phyloP scores from a whole-genome alignment of 495 filamentous ascomycete genomes.

The Lasiosphaeriaceae sp. region DNA sequence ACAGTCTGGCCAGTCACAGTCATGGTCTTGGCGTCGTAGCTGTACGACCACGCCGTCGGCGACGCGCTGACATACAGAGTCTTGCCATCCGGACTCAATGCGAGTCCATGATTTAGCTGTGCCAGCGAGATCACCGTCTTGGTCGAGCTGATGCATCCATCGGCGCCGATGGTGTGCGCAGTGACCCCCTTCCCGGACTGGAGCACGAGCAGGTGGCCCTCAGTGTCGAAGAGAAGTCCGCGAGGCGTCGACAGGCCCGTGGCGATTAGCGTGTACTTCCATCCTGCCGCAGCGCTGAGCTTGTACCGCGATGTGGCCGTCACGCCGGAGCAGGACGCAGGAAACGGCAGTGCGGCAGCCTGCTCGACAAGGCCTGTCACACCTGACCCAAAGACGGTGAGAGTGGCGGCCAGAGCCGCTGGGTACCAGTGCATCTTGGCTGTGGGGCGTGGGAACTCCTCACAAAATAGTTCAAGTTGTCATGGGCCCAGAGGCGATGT shows the following conservation, averaged over 20 bases:
- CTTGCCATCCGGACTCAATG: constrained; percentile 55
- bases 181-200: constrained; percentile 50
- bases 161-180: constrained; percentile 46
- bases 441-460: no score
- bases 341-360: background rate
- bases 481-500: no score
- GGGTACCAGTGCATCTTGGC: no score
- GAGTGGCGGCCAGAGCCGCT: no score
- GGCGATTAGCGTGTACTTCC: constrained; percentile 33
- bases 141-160: constrained; percentile 47
- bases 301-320: constrained; percentile 21
- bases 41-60: constrained; percentile 54
- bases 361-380: no score
- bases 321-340: constrained; percentile 24
- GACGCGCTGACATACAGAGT: constrained; percentile 60
- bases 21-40: constrained; percentile 49
- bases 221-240: constrained; percentile 29
- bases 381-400: no score
- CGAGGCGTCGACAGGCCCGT: constrained; percentile 30
- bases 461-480: no score
- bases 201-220: constrained; percentile 51
- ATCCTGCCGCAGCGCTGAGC: constrained; percentile 25
- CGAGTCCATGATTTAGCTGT: constrained; percentile 61
- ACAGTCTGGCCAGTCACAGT: constrained; percentile 41
- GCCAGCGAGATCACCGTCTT: constrained; percentile 33